Base-by-base conservation (phyloP, 2,329 filamentous ascomycete species). In the Westerdykella sp. region DNA sequence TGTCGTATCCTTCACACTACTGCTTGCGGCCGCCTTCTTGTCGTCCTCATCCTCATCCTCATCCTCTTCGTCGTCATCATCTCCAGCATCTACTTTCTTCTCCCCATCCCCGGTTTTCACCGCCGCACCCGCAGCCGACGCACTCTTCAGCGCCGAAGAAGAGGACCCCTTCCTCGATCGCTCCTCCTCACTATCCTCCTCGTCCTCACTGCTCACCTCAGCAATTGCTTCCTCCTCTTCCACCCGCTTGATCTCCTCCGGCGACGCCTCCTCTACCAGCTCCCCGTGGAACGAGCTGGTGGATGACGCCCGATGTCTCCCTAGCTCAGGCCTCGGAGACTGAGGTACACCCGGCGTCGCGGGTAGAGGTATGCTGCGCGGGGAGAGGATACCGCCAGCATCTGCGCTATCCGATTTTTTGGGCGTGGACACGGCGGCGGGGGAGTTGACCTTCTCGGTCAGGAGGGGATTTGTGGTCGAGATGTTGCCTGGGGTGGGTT, bases 401-500 rank as follows among this genome's bases (percentile, higher is more conserved):
- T 49, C 56, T n/a, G 63, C 54, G 13, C 59, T 56, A 2, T 49
- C 55, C 44, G 39, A 57, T 37, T 67, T 64, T 9, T 57, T 60
- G 14, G 62, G 59, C 7, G 51, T 53, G 9, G 53, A 43, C 1
- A 50, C 46, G 13, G 50, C 48, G 7, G 32, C 16, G 2, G 60
- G 57, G 7, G 54, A 55, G 39, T 57, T 60, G 6, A 55, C 55
- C 47, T 67, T 66, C 53, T 64, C 55, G 0, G 56, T 54, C 49
- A 60, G 53, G 56, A 59, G 53, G 42, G 55, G 64, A 42, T 65
- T 68, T 3, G 62, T 65, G 2, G 61, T 67, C 15, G 60, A 55
- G 41, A 66, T 65, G 28, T 59, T 60, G 11, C 47, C 46, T 6
- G 61, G 63, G 1, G 45, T 41, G 25, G 52, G 55, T 43, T 63